These are phyloP conservation scores for Citrus sinensis DNA, from an alignment of 345 rosid species.

Conservation along the genomic window DVS_A1.0 CM039164.1:3474001-3474500, in stretches of 20 bases:
- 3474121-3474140: slow-evolving; percentile 14
- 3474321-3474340: slow-evolving; percentile 23
- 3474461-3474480: slow-evolving; percentile 52
- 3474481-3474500: slow-evolving; percentile 59
- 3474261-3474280: slow-evolving; percentile 48
- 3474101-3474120: slow-evolving; percentile 17
- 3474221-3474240: slow-evolving; percentile 53
- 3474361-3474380: neutral
- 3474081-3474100: slow-evolving; percentile 19
- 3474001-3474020: neutral
- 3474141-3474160: slow-evolving; percentile 37
- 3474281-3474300: slow-evolving; percentile 64
- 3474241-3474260: slow-evolving; percentile 60
- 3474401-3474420: slow-evolving; percentile 58
- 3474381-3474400: slow-evolving; percentile 18
- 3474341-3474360: neutral
- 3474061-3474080: slow-evolving; percentile 2
- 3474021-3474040: neutral
- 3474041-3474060: slow-evolving; percentile 2
- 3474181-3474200: slow-evolving; percentile 65
- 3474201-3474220: slow-evolving; percentile 62
- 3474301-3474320: slow-evolving; percentile 29
- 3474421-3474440: slow-evolving; percentile 54
- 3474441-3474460: slow-evolving; percentile 54
- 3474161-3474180: slow-evolving; percentile 59